Conservation (phyloP, 176 grass and related monocot species). For the Rhipidocladum racemiflorum region DNA sequence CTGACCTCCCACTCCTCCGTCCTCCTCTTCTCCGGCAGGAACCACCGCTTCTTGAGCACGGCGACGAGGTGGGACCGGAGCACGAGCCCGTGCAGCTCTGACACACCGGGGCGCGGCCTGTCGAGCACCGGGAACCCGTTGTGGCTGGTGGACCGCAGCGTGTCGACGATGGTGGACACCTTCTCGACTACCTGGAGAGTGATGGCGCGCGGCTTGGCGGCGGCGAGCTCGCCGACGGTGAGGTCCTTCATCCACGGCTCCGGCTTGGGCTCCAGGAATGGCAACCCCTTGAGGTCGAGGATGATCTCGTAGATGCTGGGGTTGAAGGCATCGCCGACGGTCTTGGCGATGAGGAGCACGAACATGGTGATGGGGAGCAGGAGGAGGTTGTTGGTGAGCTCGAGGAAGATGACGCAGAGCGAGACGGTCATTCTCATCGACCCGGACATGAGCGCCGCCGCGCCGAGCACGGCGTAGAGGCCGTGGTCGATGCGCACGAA, state of each 20-base stretch:
- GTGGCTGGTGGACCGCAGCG: constrained; percentile 55
- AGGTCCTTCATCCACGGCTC: constrained; percentile 96
- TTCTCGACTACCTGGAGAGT: constrained; percentile 63
- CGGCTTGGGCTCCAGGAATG: constrained; percentile 75
- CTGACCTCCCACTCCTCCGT: constrained; percentile 76
- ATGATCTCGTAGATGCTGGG: constrained; percentile 99
- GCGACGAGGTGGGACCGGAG: constrained; percentile 69
- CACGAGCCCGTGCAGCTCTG: constrained; percentile 76
- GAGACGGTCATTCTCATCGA: constrained; percentile 98
- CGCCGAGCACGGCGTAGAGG: constrained; percentile 83
- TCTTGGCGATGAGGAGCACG: constrained; percentile 91
- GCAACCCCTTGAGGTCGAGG: constrained; percentile 84
- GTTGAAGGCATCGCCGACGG: constrained; percentile 78
- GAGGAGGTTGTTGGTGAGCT: constrained; percentile 89
- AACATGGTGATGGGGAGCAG: constrained; percentile 95
- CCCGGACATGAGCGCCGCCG: constrained; percentile 85
- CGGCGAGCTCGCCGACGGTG: constrained; percentile 68
- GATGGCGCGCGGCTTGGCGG: constrained; percentile 50
- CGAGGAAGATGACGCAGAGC: constrained; percentile 92
- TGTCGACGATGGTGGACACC: constrained; percentile 53
- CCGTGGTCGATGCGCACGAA: constrained; percentile 69
- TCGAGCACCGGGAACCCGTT: constrained; percentile 88
- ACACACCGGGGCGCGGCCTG: constrained; percentile 26
- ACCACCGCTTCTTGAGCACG: constrained; percentile 77
- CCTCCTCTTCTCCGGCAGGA: constrained; percentile 56